Conservation (phyloP, 805 yeast species). For the Saturnispora hagleri region DNA sequence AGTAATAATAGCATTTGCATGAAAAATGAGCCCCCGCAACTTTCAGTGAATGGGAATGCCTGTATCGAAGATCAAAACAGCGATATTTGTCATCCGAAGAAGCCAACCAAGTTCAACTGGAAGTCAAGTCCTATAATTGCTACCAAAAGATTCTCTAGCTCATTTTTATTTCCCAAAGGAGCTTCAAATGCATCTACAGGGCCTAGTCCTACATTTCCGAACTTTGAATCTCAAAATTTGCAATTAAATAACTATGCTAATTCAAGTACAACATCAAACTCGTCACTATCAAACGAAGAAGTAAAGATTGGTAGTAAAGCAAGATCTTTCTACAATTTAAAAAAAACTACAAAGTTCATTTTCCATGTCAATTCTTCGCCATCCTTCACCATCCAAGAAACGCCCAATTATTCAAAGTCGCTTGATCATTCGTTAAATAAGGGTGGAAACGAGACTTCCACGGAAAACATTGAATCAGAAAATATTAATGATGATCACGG, state of each 20-base stretch:
- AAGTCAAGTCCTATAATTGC: not conserved
- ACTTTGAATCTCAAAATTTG: not conserved
- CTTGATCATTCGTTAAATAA: not conserved
- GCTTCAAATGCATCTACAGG: not conserved
- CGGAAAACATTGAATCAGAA: not conserved
- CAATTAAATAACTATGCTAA: not conserved
- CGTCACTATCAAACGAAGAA: conserved; percentile 12
- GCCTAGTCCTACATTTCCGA: not conserved
- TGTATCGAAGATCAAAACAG: not conserved
- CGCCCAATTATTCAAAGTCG: not conserved
- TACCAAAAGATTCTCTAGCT: conserved; percentile 4
- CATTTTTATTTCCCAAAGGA: not conserved
- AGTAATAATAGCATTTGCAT: not conserved
- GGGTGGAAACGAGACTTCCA: not conserved
- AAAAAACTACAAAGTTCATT: conserved; percentile 11
- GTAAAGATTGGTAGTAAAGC: conserved; percentile 7
- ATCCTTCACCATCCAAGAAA: not conserved
- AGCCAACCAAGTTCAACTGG: not conserved
- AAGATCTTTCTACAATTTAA: conserved; percentile 10
- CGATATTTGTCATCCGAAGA: not conserved
- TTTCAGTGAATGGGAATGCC: not conserved
- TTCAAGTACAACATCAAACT: conserved; percentile 5
- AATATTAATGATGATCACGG: not conserved
- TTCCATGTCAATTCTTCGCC: conserved; percentile 10
- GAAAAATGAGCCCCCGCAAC: not conserved